Evolutionary conservation across 345 rosid genomes (phyloP).

Genomic region (Triadica sebifera): DNA sequence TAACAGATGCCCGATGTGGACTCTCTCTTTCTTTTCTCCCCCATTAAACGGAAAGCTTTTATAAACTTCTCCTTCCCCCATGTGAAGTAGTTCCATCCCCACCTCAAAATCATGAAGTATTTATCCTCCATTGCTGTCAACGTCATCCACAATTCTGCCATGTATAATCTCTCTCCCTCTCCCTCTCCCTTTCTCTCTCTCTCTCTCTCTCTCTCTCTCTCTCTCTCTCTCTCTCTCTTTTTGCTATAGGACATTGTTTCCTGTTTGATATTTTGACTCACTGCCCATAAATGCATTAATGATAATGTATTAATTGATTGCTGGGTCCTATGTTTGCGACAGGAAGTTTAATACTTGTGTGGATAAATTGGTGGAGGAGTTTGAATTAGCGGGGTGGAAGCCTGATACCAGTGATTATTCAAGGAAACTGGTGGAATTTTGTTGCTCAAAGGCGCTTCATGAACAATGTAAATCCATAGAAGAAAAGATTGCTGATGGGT

Average conservation of each 20-base stretch:
- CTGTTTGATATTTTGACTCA: background rate
- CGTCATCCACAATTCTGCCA: slow-evolving; percentile 60
- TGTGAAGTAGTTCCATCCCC: background rate
- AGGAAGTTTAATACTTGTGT: slow-evolving; percentile 51
- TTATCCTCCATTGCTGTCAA: slow-evolving; percentile 75
- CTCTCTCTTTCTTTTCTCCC: background rate
- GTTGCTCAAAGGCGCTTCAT: slow-evolving; percentile 49
- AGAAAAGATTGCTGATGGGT: slow-evolving; percentile 62
- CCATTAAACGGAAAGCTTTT: background rate
- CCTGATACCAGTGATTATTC: slow-evolving; percentile 44
- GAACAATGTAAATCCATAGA: slow-evolving; percentile 45
- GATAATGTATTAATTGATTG: background rate
- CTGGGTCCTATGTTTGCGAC: slow-evolving; percentile 11
- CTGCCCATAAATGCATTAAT: background rate
- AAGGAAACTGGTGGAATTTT: slow-evolving; percentile 68
- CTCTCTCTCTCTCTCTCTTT: background rate
- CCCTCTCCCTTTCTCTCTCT: background rate
- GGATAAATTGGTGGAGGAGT: slow-evolving; percentile 58
- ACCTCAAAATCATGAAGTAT: slow-evolving; percentile 48
- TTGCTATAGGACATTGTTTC: no score
- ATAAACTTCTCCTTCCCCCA: background rate
- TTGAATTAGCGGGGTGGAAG: slow-evolving; percentile 57
- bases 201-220: background rate
- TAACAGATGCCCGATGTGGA: background rate
- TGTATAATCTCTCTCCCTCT: slow-evolving; percentile 32